Evolutionary conservation across 768 basidiomycete genomes (phyloP), one percentile per base, ranked within the genome.

Genomic region (Gloeopeniophorella convolvens): DNA sequence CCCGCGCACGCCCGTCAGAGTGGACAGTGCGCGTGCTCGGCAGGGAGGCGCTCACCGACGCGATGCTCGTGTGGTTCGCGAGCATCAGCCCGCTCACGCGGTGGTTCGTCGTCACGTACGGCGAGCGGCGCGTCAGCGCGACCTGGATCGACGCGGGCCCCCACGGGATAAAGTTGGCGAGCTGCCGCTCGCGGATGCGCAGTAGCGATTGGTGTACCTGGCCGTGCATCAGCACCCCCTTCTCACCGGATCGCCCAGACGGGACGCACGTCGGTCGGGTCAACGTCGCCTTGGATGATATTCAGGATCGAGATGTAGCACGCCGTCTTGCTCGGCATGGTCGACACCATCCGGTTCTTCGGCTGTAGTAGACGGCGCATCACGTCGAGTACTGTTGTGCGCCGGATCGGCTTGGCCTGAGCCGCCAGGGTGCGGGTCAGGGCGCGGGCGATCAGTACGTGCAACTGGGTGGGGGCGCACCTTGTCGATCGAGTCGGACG

Each of bases 141-240:
- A 99, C 95, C 68, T 99, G 96, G 60, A 96, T 95, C 30, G 92
- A 94, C 4, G 94, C 94, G 0, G 96, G 96, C 11, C 96, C 96
- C 96, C 96, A 99, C 5, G 96, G 96, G 55, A 99, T 97, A 66
- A 99, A 98, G 63, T 89, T 94, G 13, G 96, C 96, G 21, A 98
- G 75, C 60, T 96, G 90, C 23, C 96, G 81, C 68, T 99, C 96
- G 34, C 96, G 85, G 60, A 99, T 98, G 9, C 96, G 85, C 21
- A 99, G 78, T 18, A 99, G 74, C 8, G 93, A 95, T 80, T 98
- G 95, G 63, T 99, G 96, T 9, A 96, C 90, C 93, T 96, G 58
- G 15, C 11, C 8, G 18, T 12, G 5, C 15, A 40, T 20, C 27
- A 30, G 18, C 28, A 31, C 39, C 31, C 16, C 39, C 55, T 42